Conservation (phyloP, 176 grass and related monocot genomes). For the Aegilops umbellulata region DNA sequence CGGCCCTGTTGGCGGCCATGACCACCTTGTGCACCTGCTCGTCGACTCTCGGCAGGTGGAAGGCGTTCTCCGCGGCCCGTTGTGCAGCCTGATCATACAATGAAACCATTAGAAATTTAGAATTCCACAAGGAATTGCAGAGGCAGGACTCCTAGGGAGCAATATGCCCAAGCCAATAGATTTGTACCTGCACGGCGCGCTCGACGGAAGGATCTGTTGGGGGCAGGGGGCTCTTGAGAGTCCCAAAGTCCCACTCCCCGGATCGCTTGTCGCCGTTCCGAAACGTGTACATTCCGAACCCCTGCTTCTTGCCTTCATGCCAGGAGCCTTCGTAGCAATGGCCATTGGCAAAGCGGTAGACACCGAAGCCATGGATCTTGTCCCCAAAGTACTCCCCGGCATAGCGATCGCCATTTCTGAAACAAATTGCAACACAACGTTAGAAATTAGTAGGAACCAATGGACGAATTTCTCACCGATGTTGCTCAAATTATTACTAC, state of each 20-base stretch:
- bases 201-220: constrained; percentile 36
- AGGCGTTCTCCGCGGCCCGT: constrained; percentile 33
- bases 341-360: constrained; percentile 60
- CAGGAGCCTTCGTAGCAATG: constrained; percentile 75
- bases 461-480: background rate
- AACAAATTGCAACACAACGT: background rate
- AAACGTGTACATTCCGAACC: constrained; percentile 57
- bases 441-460: background rate
- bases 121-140: constrained; percentile 23
- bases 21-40: constrained; percentile 63
- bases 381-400: constrained; percentile 67
- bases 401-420: constrained; percentile 63
- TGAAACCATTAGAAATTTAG: constrained; percentile 38
- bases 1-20: constrained; percentile 43
- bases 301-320: constrained; percentile 77
- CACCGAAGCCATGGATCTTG: constrained; percentile 65
- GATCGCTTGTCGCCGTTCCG: constrained; percentile 46
- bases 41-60: constrained; percentile 35
- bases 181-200: constrained; percentile 50
- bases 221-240: constrained; percentile 34
- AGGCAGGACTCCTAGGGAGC: background rate
- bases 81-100: constrained; percentile 43
- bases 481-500: background rate
- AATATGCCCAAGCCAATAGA: background rate
- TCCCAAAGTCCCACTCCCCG: constrained; percentile 54